phyloP scores from a whole-genome alignment of 106 monocot genomes.

The Allium fistulosum region DNA sequence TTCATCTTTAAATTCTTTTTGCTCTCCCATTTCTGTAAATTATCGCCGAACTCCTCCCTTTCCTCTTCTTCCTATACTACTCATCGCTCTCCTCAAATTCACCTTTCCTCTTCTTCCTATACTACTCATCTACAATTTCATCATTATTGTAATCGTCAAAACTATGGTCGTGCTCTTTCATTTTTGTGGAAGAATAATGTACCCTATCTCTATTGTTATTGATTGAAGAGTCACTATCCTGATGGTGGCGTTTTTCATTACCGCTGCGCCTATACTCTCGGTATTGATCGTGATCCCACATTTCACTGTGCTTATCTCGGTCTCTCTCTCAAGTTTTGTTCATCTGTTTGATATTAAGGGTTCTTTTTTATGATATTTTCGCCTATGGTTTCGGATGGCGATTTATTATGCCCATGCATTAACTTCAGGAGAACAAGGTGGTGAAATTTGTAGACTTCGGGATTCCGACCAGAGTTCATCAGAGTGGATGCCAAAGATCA shows the following conservation, averaged over 20 bases:
- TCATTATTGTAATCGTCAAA: constrained; percentile 12
- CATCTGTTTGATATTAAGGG: no score
- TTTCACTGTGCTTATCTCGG: not conserved
- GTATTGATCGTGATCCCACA: not conserved
- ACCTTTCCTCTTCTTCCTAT: constrained; percentile 10
- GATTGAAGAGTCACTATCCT: not conserved
- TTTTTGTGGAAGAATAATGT: constrained; percentile 30
- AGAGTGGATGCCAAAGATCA: no score
- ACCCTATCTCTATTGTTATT: constrained; percentile 12
- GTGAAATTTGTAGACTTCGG: no score
- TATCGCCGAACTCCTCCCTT: constrained; percentile 15
- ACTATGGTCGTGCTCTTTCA: constrained; percentile 36
- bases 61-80: constrained; percentile 9
- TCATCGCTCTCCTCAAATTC: constrained; percentile 18
- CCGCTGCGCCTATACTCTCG: not conserved
- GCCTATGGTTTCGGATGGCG: no score
- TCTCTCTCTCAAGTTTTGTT: not conserved
- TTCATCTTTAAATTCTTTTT: not conserved
- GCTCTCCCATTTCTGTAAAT: constrained; percentile 3
- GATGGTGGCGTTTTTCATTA: constrained; percentile 8
- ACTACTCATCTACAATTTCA: constrained; percentile 20
- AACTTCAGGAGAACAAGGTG: no score
- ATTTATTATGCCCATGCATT: no score
- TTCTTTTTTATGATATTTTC: no score
- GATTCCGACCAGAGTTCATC: no score